Conservation (phyloP, 345 rosid genomes). For the Ceriops decandra region DNA sequence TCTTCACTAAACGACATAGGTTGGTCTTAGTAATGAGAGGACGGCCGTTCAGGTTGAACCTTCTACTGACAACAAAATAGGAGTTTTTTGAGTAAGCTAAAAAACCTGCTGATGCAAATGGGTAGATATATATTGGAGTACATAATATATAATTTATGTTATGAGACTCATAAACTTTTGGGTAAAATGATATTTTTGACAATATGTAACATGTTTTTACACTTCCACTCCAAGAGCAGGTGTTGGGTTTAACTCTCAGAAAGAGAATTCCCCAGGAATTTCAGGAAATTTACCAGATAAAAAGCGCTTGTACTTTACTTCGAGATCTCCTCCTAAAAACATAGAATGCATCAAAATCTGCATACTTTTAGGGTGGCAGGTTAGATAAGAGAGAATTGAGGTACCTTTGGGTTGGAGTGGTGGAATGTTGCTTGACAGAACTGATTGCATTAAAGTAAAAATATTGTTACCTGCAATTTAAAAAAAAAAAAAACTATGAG, state of each 20-base stretch:
- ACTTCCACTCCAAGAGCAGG: no score
- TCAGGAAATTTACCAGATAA: constrained; percentile 20
- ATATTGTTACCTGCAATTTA: constrained; percentile 23
- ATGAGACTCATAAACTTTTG: no score
- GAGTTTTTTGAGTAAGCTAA: no score
- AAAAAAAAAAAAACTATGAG: neutral
- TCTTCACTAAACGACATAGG: no score
- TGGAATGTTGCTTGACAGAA: constrained; percentile 13
- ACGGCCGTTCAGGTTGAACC: no score
- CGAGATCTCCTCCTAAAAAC: constrained; percentile 25
- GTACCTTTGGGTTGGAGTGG: constrained; percentile 29
- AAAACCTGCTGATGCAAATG: no score
- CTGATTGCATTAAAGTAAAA: constrained; percentile 14
- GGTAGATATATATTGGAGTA: no score
- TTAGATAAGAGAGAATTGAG: neutral
- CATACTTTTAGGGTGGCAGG: neutral
- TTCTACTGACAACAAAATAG: no score
- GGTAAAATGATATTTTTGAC: no score
- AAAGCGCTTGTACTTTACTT: constrained; percentile 18
- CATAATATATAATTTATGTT: no score
- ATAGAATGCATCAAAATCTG: neutral
- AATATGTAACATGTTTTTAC: no score
- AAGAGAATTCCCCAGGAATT: constrained; percentile 27
- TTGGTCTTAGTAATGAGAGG: no score
- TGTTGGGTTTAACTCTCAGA: constrained; percentile 5